These are phyloP conservation scores for Eustoma russellianum DNA, from an alignment of 257 asterid genomes.

Conservation along the genomic window DNA sequence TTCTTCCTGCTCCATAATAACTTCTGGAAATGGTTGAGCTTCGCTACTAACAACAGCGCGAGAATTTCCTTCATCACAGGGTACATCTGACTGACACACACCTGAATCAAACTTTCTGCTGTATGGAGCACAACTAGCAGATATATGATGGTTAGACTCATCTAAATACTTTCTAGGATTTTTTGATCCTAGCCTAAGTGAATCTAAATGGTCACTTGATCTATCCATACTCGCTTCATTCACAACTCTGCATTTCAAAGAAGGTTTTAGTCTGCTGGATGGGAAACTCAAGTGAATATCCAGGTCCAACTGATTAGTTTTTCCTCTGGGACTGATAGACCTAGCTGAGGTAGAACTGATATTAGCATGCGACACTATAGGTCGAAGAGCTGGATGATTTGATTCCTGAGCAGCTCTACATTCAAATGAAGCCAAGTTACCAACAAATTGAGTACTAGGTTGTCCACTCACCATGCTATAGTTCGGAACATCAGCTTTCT, in stretches of 20 bases:
- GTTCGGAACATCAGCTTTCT: slow-evolving; percentile 42
- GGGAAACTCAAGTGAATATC: slow-evolving; percentile 56
- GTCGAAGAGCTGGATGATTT: slow-evolving; percentile 17
- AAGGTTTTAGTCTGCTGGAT: slow-evolving; percentile 32
- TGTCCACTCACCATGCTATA: slow-evolving; percentile 22
- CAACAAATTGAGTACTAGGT: slow-evolving; percentile 24
- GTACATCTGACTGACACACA: slow-evolving; percentile 20
- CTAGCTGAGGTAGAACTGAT: slow-evolving; percentile 30
- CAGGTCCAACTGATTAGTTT: slow-evolving; percentile 54
- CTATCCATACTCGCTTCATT: slow-evolving; percentile 13
- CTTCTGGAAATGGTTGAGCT: slow-evolving; percentile 54
- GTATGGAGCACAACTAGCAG: slow-evolving; percentile 21
- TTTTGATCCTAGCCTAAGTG: slow-evolving; percentile 16
- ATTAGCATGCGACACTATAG: slow-evolving; percentile 18
- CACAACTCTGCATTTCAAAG: slow-evolving; percentile 20
- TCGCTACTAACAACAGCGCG: slow-evolving; percentile 21
- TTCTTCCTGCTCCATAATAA: slow-evolving; percentile 98
- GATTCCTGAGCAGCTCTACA: slow-evolving; percentile 18
- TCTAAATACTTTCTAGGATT: slow-evolving; percentile 15
- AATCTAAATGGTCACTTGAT: slow-evolving; percentile 15
- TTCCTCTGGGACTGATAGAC: slow-evolving; percentile 27
- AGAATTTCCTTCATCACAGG: slow-evolving; percentile 29
- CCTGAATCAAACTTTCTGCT: slow-evolving; percentile 26
- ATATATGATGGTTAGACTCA: slow-evolving; percentile 6
- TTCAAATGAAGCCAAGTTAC: slow-evolving; percentile 26